These are phyloP conservation scores for Phoma sp. DNA, from an alignment of 2,329 filamentous ascomycete genomes.

Conservation along the genomic window DNA sequence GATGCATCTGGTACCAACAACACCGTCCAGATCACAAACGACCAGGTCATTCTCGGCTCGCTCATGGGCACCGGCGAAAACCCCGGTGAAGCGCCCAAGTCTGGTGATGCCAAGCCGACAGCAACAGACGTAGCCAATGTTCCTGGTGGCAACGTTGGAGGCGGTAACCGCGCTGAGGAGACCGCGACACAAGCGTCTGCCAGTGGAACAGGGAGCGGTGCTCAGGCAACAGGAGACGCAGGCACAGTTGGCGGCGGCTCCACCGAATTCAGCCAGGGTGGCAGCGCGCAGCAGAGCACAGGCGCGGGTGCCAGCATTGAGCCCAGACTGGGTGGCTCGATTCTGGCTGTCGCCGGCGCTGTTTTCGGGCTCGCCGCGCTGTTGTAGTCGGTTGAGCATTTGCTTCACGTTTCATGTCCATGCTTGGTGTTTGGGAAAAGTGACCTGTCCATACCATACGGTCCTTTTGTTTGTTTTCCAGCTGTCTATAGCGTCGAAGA, in stretches of 20 bases:
- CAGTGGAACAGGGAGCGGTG: conserved; percentile 12
- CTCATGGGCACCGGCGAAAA: conserved; percentile 82
- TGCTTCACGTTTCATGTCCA: conserved; percentile 14
- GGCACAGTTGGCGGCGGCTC: conserved; percentile 13
- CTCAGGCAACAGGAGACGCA: conserved; percentile 15
- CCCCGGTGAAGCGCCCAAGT: conserved; percentile 56
- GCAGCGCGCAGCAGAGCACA: conserved; percentile 16
- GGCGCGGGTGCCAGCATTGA: conserved; percentile 29
- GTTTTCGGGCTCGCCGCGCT: conserved; percentile 41
- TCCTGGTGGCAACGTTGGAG: conserved; percentile 62
- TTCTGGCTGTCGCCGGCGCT: conserved; percentile 43
- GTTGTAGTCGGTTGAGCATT: background rate
- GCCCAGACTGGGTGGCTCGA: conserved; percentile 40
- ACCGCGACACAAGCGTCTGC: conserved; percentile 19
- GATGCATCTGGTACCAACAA: conserved; percentile 71
- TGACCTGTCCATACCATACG: conserved; percentile 2
- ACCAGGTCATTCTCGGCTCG: conserved; percentile 77
- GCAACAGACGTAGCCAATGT: conserved; percentile 55
- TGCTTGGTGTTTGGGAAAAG: conserved; percentile 13
- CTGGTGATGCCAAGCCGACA: conserved; percentile 35
- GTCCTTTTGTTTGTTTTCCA: background rate
- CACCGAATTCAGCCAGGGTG: conserved; percentile 35
- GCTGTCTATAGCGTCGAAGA: background rate
- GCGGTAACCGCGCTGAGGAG: conserved; percentile 50
- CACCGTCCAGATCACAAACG: conserved; percentile 75